Conservation (phyloP, 2,329 filamentous ascomycete species). For the Peltaster fructicola region DNA sequence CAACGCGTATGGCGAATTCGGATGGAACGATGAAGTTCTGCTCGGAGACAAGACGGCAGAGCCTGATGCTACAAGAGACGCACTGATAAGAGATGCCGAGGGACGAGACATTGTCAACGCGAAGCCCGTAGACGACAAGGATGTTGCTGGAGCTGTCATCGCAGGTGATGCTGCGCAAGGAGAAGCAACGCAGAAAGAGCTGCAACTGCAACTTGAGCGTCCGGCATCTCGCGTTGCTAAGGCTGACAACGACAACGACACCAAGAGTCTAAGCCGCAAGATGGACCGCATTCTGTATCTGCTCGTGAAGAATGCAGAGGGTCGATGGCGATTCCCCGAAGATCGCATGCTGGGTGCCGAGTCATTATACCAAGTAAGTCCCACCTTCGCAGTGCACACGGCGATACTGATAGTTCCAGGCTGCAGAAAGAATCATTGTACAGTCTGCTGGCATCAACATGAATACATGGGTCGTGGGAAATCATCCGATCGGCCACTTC, state of each 20-base stretch:
- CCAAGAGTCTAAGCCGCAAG: conserved; percentile 59
- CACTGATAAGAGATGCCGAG: conserved; percentile 60
- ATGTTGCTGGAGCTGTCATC: conserved; percentile 28
- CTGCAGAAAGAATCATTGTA: conserved; percentile 60
- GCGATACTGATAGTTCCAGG: conserved; percentile 34
- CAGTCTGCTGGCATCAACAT: conserved; percentile 77
- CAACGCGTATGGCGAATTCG: conserved; percentile 51
- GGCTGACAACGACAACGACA: conserved; percentile 60
- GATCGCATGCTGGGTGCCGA: conserved; percentile 52
- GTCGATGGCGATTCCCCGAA: conserved; percentile 66
- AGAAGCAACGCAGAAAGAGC: conserved; percentile 10
- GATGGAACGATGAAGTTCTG: conserved; percentile 83
- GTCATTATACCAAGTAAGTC: conserved; percentile 63
- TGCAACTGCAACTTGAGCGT: conserved; percentile 36
- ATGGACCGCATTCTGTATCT: conserved; percentile 76
- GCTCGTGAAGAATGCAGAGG: conserved; percentile 55
- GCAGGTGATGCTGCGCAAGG: conserved; percentile 11
- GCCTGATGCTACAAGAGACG: conserved; percentile 47
- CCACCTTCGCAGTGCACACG: too few relatives aligned
- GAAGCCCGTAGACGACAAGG: conserved; percentile 23
- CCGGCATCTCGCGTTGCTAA: conserved; percentile 56
- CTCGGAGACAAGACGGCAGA: conserved; percentile 53
- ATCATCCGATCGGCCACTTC: conserved; percentile 70
- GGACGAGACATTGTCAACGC: conserved; percentile 31
- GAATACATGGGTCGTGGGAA: conserved; percentile 96